These are phyloP conservation scores for Nigrograna mackinnonii DNA, from an alignment of 2,329 filamentous ascomycete species.

Conservation along the genomic window DNA sequence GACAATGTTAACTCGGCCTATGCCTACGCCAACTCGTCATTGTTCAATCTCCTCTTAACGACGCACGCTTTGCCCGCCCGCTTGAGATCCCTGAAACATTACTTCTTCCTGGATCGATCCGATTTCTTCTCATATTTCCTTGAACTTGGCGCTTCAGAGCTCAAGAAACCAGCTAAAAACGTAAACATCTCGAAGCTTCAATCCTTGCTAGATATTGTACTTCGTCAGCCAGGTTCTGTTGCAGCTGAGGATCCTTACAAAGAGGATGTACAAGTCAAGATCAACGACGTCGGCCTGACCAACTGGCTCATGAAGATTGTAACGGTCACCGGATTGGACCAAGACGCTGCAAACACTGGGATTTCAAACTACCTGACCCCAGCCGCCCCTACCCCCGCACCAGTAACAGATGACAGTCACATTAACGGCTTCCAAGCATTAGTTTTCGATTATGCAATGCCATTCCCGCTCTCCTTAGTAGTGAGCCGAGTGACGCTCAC, in stretches of 20 bases:
- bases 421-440: slow-evolving; percentile 90
- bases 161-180: slow-evolving; percentile 83
- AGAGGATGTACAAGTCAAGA: slow-evolving; percentile 95
- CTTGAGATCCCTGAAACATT: slow-evolving; percentile 91
- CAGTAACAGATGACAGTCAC: slow-evolving; percentile 75
- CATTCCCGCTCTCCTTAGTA: slow-evolving; percentile 92
- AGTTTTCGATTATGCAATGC: slow-evolving; percentile 91
- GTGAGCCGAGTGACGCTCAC: slow-evolving; percentile 97
- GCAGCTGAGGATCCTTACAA: slow-evolving; percentile 96
- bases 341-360: slow-evolving; percentile 65
- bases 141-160: slow-evolving; percentile 84
- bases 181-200: slow-evolving; percentile 95
- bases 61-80: slow-evolving; percentile 88
- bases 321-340: slow-evolving; percentile 93
- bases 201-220: slow-evolving; percentile 89
- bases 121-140: slow-evolving; percentile 99
- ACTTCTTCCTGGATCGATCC: slow-evolving; percentile 97
- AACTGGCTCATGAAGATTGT: slow-evolving; percentile 96
- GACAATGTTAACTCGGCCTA: slow-evolving; percentile 97
- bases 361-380: slow-evolving; percentile 75
- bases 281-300: slow-evolving; percentile 92
- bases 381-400: slow-evolving; percentile 58
- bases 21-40: slow-evolving; percentile 89
- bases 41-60: slow-evolving; percentile 87
- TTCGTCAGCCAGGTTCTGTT: slow-evolving; percentile 94